These are phyloP conservation scores for Pleurotus cornucopiae DNA, from an alignment of 768 basidiomycete genomes.

Conservation along the genomic window DNA sequence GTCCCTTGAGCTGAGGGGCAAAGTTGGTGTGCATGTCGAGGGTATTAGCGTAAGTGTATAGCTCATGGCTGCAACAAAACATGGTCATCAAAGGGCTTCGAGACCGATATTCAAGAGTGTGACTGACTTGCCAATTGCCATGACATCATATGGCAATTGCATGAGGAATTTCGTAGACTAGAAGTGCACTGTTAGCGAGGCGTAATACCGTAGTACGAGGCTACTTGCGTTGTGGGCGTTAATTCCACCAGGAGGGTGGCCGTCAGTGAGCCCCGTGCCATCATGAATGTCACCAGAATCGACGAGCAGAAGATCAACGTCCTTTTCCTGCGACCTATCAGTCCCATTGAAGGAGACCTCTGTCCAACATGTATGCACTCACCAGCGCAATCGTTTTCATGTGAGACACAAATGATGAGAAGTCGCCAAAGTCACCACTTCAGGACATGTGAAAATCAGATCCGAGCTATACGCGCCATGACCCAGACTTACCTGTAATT, in stretches of 20 bases:
- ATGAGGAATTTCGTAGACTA: conserved; percentile 71
- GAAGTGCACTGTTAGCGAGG: not conserved
- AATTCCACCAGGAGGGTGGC: conserved; percentile 61
- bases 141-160: conserved; percentile 73
- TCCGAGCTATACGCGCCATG: conserved; percentile 9
- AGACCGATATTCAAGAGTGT: not conserved
- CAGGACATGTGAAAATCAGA: not conserved
- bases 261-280: conserved; percentile 77
- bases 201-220: not conserved
- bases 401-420: conserved; percentile 16
- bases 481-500: conserved; percentile 49
- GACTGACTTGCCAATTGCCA: conserved; percentile 79
- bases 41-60: conserved; percentile 65
- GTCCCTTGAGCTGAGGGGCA: conserved; percentile 57
- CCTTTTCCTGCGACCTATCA: conserved; percentile 40
- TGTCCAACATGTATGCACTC: not conserved
- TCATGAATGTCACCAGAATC: conserved; percentile 78
- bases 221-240: conserved; percentile 63
- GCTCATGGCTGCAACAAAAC: conserved; percentile 55
- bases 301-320: conserved; percentile 79
- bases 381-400: conserved; percentile 7
- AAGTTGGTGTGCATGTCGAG: conserved; percentile 70
- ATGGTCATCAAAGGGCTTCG: too few species aligned
- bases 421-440: conserved; percentile 16
- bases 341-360: not conserved